A percentile compares a stretch with the other conserved stretches of the same genome.
Evolutionary conservation across 176 grass and related monocot species (phyloP).

Genomic region (Calamus simplicifolius): DNA sequence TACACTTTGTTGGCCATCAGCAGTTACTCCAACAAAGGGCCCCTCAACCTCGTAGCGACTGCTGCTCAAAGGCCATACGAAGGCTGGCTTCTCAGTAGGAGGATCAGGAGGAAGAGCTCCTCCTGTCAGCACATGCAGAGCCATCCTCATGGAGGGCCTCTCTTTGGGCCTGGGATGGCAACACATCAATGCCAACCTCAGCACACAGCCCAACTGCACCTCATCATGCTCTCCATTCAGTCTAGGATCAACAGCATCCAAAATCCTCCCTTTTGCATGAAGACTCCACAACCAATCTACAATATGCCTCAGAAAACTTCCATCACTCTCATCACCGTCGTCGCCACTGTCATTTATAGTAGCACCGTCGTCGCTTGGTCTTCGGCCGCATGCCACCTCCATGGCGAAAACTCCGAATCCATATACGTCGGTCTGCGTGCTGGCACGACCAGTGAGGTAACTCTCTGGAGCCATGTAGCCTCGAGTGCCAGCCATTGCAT

Average conservation of each 20-base stretch:
- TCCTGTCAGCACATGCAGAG: slow-evolving; percentile 34
- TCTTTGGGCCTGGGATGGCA: slow-evolving; percentile 42
- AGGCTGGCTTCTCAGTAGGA: slow-evolving; percentile 6
- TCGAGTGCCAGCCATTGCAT: slow-evolving; percentile 31
- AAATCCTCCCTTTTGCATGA: background rate
- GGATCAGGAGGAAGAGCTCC: slow-evolving; percentile 27
- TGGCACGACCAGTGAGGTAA: slow-evolving; percentile 58
- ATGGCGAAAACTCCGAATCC: slow-evolving; percentile 16
- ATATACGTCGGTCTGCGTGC: slow-evolving; percentile 44
- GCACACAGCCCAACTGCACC: slow-evolving; percentile 21
- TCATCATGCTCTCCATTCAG: background rate
- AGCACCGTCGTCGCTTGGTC: too few species aligned
- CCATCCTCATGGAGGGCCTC: slow-evolving; percentile 39
- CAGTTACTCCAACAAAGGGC: too few species aligned
- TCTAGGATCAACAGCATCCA: slow-evolving; percentile 1
- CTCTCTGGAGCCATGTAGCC: slow-evolving; percentile 51
- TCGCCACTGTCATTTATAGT: too few species aligned
- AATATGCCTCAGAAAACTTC: background rate
- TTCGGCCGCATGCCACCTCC: slow-evolving; percentile 43
- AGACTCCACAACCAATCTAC: slow-evolving; percentile 11
- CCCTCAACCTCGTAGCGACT: too few species aligned
- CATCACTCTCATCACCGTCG: too few species aligned
- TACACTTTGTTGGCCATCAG: too few species aligned
- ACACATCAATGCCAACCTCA: slow-evolving; percentile 44
- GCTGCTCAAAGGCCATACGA: slow-evolving; percentile 8